A percentile compares a stretch with the other conserved stretches of the same genome.
These are phyloP conservation scores for Olyra latifolia DNA, from an alignment of 176 grass and related monocot genomes.

Conservation along the genomic window DNA sequence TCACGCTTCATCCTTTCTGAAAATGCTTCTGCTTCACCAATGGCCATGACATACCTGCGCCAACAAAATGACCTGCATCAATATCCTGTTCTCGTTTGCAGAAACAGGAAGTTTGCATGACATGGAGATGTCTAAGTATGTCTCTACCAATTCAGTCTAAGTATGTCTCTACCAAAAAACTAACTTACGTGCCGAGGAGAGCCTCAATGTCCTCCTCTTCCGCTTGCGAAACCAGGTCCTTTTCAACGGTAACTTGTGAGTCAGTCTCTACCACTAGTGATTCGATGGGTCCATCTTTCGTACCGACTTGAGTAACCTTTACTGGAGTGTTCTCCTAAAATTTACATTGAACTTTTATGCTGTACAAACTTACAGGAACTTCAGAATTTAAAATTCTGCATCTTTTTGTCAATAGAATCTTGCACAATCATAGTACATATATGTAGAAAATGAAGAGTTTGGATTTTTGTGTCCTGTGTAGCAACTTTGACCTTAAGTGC, in stretches of 20 bases:
- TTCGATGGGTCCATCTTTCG: constrained; percentile 50
- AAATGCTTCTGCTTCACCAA: constrained; percentile 96
- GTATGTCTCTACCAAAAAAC: background rate
- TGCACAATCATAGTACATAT: background rate
- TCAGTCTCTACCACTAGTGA: constrained; percentile 46
- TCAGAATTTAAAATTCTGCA: background rate
- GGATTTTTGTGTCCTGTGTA: background rate
- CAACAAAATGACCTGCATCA: background rate
- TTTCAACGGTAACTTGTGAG: constrained; percentile 60
- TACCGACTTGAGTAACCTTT: constrained; percentile 48
- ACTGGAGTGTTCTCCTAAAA: constrained; percentile 67
- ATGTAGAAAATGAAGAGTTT: background rate
- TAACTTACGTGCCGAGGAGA: constrained; percentile 78
- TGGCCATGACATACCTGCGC: constrained; percentile 82
- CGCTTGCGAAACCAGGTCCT: constrained; percentile 76
- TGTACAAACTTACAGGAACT: background rate
- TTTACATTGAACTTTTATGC: background rate
- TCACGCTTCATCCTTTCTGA: constrained; percentile 94
- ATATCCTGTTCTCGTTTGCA: background rate
- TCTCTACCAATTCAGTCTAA: background rate
- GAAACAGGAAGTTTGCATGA: constrained; percentile 19
- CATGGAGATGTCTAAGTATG: background rate
- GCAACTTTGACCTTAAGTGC: background rate
- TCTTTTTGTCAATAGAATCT: background rate
- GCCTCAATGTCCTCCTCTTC: constrained; percentile 91